Evolutionary conservation across 2,329 filamentous ascomycete species (phyloP).

Genomic region (Incumbomyces lentus): DNA sequence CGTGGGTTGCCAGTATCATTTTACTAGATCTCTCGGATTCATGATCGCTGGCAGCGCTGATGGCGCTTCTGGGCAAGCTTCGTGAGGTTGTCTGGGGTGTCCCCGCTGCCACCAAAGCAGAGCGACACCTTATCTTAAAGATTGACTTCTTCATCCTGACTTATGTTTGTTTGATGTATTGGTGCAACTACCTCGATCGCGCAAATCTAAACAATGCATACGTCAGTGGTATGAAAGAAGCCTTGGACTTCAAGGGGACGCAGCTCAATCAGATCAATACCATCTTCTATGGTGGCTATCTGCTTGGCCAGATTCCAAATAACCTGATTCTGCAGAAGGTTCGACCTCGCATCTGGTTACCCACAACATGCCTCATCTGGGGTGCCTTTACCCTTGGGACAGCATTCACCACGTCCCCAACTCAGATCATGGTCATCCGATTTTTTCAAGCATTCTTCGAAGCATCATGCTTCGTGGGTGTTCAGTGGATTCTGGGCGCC

Average conservation of each 20-base stretch:
- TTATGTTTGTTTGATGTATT: conserved; percentile 38
- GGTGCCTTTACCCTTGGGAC: conserved; percentile 23
- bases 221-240: conserved; percentile 29
- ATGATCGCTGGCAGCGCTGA: not conserved
- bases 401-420: conserved; percentile 9
- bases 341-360: conserved; percentile 25
- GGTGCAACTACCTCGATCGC: conserved; percentile 39
- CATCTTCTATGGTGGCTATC: conserved; percentile 15
- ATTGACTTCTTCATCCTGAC: conserved; percentile 41
- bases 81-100: conserved; percentile 8
- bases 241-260: conserved; percentile 25
- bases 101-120: conserved; percentile 8
- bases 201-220: conserved; percentile 42
- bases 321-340: conserved; percentile 25
- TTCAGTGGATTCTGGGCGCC: conserved; percentile 21
- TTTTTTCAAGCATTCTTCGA: conserved; percentile 17
- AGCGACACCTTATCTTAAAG: conserved; percentile 39
- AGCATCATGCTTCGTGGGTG: conserved; percentile 22
- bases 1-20: too few relatives aligned
- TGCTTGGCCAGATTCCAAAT: conserved; percentile 24
- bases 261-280: conserved; percentile 25
- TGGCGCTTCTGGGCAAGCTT: conserved; percentile 4
- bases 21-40: too few relatives aligned
- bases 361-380: conserved; percentile 25
- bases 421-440: conserved; percentile 16